Evolutionary conservation across 23 red algal species (phyloP), one percentile per base, ranked within the genome.

Genomic region (Gracilaria domingensis): DNA sequence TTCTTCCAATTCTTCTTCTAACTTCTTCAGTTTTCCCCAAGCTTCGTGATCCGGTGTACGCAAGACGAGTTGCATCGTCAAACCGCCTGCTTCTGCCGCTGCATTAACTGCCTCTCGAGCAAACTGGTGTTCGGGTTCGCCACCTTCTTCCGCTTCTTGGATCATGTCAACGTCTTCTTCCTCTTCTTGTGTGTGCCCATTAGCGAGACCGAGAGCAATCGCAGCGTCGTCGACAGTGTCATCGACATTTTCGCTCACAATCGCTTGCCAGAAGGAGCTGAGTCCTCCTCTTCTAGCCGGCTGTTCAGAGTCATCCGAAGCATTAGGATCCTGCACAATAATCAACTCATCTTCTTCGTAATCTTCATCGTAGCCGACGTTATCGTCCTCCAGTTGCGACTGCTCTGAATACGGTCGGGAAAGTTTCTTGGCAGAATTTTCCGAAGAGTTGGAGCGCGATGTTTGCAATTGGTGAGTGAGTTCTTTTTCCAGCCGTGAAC

Each of bases 201-300:
- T 85, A 23, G 81, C 12, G 4, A 91, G 60, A 20, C 88, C 88
- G 2, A 91, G 36, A 32, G 77, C 88, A 82, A 72, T 73, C n/a
- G 88, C 88, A 23, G 88, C 88, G 60, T 91, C 88, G 65, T 91
- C 88, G 16, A 91, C 76, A 44, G 88, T 83, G 18, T 91, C 88
- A 69, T 91, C 88, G 20, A 21, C 62, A 33, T 91, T 82, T 56
- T 91, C 88, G 69, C 88, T 76, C 38, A 91, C 88, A 75, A 91
- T 91, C 8, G 88, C 88, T 69, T 71, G 60, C 88, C 88, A 91
- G 33, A 91, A 67, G 21, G 76, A 82, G 0, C 75, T 50, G 12
- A 91, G 49, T 36, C 48, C 85, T 5, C 85, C 85, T 25, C 54
- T 0, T 25, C 35, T 8, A 47, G 58, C 39, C 33, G 47, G 42